Conservation (phyloP, 2,329 filamentous ascomycete species). For the Trichoderma sp. region DNA sequence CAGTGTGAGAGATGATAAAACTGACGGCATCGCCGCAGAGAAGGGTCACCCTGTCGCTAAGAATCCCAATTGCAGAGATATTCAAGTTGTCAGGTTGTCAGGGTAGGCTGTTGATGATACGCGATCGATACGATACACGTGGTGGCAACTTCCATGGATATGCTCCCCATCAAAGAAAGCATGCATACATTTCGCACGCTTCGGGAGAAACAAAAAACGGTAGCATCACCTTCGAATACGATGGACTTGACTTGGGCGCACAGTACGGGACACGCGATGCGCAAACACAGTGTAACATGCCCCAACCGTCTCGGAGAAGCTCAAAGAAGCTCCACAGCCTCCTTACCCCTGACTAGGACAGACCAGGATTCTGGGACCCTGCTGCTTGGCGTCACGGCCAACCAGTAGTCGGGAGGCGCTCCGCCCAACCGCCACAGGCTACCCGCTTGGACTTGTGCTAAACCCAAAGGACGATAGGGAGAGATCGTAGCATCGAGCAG, state of each 20-base stretch:
- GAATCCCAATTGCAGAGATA: neutral
- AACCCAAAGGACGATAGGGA: slow-evolving; percentile 19
- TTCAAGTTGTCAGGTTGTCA: neutral
- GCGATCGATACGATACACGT: slow-evolving; percentile 6
- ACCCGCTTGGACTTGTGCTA: slow-evolving; percentile 7
- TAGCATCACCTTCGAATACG: neutral
- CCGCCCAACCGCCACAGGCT: slow-evolving; percentile 22
- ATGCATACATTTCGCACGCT: neutral
- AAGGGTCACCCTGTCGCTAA: neutral
- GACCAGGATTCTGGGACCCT: slow-evolving; percentile 23
- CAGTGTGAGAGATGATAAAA: slow-evolving; percentile 6
- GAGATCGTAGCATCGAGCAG: slow-evolving; percentile 19
- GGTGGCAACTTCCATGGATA: neutral
- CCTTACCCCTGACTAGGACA: slow-evolving; percentile 24
- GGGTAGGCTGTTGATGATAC: neutral
- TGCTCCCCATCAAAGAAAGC: neutral
- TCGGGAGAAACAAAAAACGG: neutral
- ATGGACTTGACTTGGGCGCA: neutral
- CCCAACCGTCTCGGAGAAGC: slow-evolving; percentile 16
- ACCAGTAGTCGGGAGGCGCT: slow-evolving; percentile 19
- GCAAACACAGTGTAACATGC: slow-evolving; percentile 16
- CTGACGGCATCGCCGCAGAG: neutral
- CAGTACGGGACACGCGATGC: neutral
- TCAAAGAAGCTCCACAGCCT: slow-evolving; percentile 7
- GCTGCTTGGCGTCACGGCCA: slow-evolving; percentile 19